Base-by-base conservation (phyloP, 495 filamentous ascomycete species). In the Hypoxylon subgilvum region DNA sequence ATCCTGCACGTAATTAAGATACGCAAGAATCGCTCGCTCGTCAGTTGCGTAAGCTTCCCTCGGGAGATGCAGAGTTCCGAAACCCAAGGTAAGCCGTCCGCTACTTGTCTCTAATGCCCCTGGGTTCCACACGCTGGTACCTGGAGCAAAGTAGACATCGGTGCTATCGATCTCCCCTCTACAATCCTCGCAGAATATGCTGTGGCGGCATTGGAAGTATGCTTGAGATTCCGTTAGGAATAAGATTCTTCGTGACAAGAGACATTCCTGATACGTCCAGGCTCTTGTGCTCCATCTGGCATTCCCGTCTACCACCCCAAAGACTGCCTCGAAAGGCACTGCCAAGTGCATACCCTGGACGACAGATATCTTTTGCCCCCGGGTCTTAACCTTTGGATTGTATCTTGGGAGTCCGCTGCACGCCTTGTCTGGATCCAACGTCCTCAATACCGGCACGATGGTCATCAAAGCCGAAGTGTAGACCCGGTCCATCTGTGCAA, bases 181-280 rank as follows among this genome's bases (percentile, higher is more conserved):
- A 32, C 74, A 74, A 0, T 49, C 51, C 1, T 32, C 45, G 19
- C 71, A 74, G 32, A 67, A 69, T 18, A 62, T 50, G 34, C 71
- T 71, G 36, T 73, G 72, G 43, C 74, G 47, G 32, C 47, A 51
- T n/a, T 40, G 35, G n/a, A 39, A 51, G 47, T 51, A 40, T 8
- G 14, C 47, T 51, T 51, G 47, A 3, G 31, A 36, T 19, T 25
- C 31, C 0, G 47, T 51, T 5, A 51, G 7, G 12, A 51, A 40
- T 1, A 51, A 6, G 23, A 40, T 40, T 9, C 47, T 39, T 25
- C 32, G 22, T 8, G 47, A 39, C 32, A 51, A 7, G 6, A 40
- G 47, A 3, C 14, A 28, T 16, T 51, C 47, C 12, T 51, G 47
- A 13, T 51, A 51, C 13, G 47, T 51, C 47, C 47, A 51, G 9